Evolutionary conservation across 306 rosid species (phyloP).

Genomic region (Sicyos edulis): DNA sequence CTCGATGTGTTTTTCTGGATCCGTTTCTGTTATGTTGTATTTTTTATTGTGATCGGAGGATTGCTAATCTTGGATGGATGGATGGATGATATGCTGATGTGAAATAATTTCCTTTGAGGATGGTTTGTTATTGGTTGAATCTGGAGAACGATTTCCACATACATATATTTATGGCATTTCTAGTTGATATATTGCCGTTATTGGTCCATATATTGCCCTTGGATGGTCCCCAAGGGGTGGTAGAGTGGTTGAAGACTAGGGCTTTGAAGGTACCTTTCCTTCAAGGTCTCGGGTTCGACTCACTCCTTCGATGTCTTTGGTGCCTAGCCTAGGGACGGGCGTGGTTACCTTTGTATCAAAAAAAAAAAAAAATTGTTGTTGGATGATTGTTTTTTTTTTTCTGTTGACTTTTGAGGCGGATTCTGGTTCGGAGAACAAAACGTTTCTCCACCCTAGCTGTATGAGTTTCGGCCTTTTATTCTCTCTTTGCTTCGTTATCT

Average conservation of each 20-base stretch:
- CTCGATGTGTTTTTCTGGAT: neutral
- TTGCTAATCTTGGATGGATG: neutral
- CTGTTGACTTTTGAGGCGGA: neutral
- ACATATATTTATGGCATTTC: neutral
- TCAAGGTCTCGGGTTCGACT: too few relatives aligned
- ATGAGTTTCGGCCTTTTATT: neutral
- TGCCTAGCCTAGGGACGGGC: too few relatives aligned
- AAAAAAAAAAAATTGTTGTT: too few relatives aligned
- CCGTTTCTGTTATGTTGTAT: neutral
- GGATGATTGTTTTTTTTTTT: slow-evolving; percentile 1
- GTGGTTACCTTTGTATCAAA: too few relatives aligned
- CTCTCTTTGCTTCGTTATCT: neutral
- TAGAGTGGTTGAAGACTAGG: too few relatives aligned
- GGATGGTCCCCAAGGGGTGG: too few relatives aligned
- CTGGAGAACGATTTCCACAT: neutral
- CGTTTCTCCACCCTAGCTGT: neutral
- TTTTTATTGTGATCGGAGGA: neutral
- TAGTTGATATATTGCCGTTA: neutral
- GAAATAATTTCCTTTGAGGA: neutral
- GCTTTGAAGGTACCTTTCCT: too few relatives aligned
- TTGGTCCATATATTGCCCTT: too few relatives aligned
- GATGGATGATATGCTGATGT: neutral
- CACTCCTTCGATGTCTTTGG: too few relatives aligned
- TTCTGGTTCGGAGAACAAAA: neutral
- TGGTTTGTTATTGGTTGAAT: neutral